Base-by-base conservation (phyloP, 257 asterid genomes). In the Catharanthus roseus region DNA sequence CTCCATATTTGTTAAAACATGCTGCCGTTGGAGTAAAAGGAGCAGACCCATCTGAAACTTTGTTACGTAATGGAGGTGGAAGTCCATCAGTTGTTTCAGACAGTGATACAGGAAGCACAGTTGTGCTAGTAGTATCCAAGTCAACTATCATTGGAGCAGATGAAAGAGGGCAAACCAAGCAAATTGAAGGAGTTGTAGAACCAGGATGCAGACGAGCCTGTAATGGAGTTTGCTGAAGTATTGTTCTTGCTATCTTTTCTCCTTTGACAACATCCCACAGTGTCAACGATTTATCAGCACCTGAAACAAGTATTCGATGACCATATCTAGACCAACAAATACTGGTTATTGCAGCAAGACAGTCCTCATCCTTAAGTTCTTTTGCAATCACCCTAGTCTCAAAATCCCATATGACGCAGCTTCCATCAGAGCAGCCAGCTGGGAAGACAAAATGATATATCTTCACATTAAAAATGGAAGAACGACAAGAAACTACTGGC, bases 381-480 rank as follows among this genome's bases (percentile, higher is more conserved):
- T 85, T 92, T 42, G 92, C 86, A 65, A 92, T 79, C 57, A 90
- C 96, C 85, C 98, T 80, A 61, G 98, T 92, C 75, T 88, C 95
- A 80, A 90, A 92, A 87, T 92, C 98, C 96, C 96, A 92, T 65
- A 90, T 84, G 42, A 92, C 77, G 81, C 96, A 88, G 73, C 88
- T 87, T 77, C 98, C 98, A 78, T 92, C 96, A 49, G 90, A 86
- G 79, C 96, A 92, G 74, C 98, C 96, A 86, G 98, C 98, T 92
- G 85, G 39, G 47, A 72, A 65, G 18, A 51, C 38, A 60, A 67
- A 78, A 36, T 31, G 33, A 33, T 16, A 34, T 7, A 62, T 34
- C 0, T 26, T 10, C 19, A 18, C 29, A 62, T 62, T 62, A 62
- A 8, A 56, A 55, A 10, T 10, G 11, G 15, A 56, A 56, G 63